Evolutionary conservation across 2,329 filamentous ascomycete genomes (phyloP).

Genomic region (Phialophora expanda): DNA sequence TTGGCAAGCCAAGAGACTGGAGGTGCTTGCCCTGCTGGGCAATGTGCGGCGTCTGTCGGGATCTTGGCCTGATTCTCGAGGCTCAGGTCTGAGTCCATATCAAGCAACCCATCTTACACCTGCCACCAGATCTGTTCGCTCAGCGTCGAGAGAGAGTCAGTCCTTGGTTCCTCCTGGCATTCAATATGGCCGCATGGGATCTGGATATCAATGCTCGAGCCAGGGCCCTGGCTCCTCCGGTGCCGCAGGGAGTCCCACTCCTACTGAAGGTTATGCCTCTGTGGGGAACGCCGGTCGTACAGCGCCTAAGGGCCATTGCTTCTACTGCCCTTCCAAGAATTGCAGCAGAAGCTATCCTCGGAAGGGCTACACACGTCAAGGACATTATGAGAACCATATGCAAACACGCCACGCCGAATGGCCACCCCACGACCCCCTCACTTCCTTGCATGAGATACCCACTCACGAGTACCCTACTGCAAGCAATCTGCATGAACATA

Average conservation of each 20-base stretch:
- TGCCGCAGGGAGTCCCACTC: not conserved
- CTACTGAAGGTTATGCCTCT: not conserved
- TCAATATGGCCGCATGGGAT: not conserved
- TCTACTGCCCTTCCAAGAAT: constrained; percentile 29
- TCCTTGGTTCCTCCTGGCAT: not conserved
- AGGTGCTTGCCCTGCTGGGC: not conserved
- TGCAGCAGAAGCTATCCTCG: constrained; percentile 22
- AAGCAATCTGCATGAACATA: not conserved
- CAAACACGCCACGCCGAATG: constrained; percentile 20
- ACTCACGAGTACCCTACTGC: not conserved
- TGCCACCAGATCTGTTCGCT: constrained; percentile 1
- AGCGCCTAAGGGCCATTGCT: constrained; percentile 25
- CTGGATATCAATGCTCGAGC: not conserved
- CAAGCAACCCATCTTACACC: not conserved
- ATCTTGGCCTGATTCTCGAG: not conserved
- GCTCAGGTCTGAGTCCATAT: not conserved
- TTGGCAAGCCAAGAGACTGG: constrained; percentile 9
- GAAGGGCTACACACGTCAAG: constrained; percentile 19
- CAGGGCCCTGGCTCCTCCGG: not conserved
- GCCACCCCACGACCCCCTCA: constrained; percentile 14
- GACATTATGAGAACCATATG: constrained; percentile 31
- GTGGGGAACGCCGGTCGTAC: constrained; percentile 16
- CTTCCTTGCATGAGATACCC: constrained; percentile 4
- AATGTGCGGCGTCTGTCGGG: not conserved
- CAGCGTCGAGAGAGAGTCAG: not conserved